A percentile compares a stretch with the other conserved stretches of the same genome.
Conservation (phyloP, 179 eudicot genomes). For the Spinacia oleracea region DNA sequence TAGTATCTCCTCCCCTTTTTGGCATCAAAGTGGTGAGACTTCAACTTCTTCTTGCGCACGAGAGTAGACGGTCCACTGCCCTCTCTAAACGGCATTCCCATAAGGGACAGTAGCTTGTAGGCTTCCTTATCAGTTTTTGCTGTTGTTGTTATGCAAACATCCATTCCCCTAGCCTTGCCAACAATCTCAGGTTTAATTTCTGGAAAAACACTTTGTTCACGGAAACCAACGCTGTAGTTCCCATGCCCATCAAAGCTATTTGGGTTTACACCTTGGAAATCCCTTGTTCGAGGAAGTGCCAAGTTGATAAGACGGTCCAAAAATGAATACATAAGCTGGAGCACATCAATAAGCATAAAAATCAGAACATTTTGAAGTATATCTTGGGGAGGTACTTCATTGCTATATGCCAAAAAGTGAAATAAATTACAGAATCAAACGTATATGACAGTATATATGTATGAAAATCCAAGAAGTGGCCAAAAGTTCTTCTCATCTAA, state of each 20-base stretch:
- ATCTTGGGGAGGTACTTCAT: neutral
- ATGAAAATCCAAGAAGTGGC: neutral
- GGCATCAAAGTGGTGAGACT: slow-evolving; percentile 73
- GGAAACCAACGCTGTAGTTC: slow-evolving; percentile 78
- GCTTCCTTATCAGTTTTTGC: slow-evolving; percentile 92
- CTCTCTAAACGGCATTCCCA: slow-evolving; percentile 99
- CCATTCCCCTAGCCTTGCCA: slow-evolving; percentile 94
- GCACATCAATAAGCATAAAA: slow-evolving; percentile 11
- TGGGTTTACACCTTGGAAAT: slow-evolving; percentile 90
- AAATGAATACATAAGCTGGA: slow-evolving; percentile 85
- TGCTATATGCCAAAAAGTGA: neutral
- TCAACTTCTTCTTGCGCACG: slow-evolving; percentile 79
- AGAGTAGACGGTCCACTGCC: slow-evolving; percentile 43
- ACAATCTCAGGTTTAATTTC: slow-evolving; percentile 65
- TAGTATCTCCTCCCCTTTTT: slow-evolving; percentile 46
- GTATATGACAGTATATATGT: neutral
- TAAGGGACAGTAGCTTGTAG: slow-evolving; percentile 59
- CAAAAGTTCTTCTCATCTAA: neutral
- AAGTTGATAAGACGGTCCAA: slow-evolving; percentile 90
- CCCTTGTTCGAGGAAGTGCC: slow-evolving; percentile 92
- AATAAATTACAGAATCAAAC: neutral
- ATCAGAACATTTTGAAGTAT: neutral
- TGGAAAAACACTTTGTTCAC: slow-evolving; percentile 91
- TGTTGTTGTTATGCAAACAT: slow-evolving; percentile 87
- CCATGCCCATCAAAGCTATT: slow-evolving; percentile 97